phyloP scores from a whole-genome alignment of 148 eudicot species.

The Fagopyrum homotropicum region DNA sequence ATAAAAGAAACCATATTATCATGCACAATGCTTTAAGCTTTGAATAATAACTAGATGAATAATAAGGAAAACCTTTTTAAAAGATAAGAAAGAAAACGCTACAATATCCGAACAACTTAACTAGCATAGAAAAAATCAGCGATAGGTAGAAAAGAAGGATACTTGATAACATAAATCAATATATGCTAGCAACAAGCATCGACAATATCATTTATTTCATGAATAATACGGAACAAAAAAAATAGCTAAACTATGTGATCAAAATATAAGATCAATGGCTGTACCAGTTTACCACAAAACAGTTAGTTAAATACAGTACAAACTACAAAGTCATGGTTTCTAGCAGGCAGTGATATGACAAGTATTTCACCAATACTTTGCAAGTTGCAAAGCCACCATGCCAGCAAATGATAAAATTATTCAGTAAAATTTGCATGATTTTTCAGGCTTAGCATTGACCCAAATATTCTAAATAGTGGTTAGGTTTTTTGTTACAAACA shows the following conservation, averaged over 20 bases:
- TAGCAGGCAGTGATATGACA: background rate
- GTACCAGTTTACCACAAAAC: background rate
- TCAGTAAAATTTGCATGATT: too few relatives aligned
- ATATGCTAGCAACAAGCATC: background rate
- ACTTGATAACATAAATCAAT: background rate
- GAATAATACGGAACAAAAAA: background rate
- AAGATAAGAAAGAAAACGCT: too few relatives aligned
- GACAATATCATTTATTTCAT: background rate
- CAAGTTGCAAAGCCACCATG: background rate
- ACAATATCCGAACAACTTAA: background rate
- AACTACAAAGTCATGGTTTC: background rate
- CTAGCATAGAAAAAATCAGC: background rate
- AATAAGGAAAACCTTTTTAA: background rate
- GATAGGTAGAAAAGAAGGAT: background rate
- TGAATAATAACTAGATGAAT: background rate
- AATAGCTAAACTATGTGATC: background rate
- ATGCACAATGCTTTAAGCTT: background rate
- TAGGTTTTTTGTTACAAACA: background rate
- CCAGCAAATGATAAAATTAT: background rate
- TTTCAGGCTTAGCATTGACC: background rate
- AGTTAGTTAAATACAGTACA: too few relatives aligned
- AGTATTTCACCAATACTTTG: background rate
- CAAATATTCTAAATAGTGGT: background rate
- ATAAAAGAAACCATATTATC: slow-evolving; percentile 7
- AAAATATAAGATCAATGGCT: background rate